Conservation (phyloP, 257 asterid species). For the Solanum gracilifrons region DNA sequence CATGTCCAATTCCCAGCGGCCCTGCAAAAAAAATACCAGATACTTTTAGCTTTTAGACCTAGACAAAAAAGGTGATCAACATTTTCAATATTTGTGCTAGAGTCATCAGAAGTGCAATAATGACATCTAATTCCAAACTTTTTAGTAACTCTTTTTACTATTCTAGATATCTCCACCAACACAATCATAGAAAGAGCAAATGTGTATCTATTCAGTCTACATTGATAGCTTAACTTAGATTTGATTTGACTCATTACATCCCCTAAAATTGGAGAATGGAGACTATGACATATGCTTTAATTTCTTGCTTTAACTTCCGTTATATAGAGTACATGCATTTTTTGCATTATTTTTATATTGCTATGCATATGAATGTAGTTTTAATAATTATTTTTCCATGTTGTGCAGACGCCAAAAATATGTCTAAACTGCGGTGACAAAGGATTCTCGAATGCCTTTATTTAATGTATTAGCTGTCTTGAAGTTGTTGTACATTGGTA, state of each 20-base stretch:
- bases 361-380: neutral
- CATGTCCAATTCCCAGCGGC: too few species aligned
- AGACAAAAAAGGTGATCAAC: too few species aligned
- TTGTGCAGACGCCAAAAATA: constrained; percentile 25
- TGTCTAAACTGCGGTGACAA: constrained; percentile 24
- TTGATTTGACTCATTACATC: neutral
- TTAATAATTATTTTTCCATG: neutral
- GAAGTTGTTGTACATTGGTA: too few species aligned
- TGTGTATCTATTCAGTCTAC: neutral
- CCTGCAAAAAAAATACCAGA: too few species aligned
- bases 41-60: too few species aligned
- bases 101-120: too few species aligned
- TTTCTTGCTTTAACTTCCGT: neutral
- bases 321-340: neutral
- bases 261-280: neutral
- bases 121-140: too few species aligned
- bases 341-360: neutral
- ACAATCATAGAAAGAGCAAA: neutral
- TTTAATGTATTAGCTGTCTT: too few species aligned
- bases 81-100: too few species aligned
- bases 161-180: neutral
- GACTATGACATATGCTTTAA: neutral
- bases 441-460: constrained; percentile 23
- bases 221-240: neutral
- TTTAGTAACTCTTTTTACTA: too few species aligned